Base-by-base conservation (phyloP, 2,329 filamentous ascomycete genomes). In the Talaromyces sp. region DNA sequence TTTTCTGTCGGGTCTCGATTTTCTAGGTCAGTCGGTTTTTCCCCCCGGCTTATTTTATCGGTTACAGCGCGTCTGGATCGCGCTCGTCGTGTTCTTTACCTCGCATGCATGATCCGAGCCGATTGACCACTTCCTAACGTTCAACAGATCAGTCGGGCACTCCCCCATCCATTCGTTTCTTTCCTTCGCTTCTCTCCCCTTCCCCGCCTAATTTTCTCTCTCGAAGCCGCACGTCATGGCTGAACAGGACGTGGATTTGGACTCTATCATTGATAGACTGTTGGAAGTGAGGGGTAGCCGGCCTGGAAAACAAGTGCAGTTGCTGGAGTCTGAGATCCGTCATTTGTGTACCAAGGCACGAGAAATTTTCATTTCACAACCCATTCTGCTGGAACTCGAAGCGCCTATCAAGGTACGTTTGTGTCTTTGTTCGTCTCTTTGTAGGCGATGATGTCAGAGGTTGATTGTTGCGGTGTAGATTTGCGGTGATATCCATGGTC, bases 341-440 rank as follows among this genome's bases (percentile, higher is more conserved):
- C 97, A 89, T 82, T 88, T 99, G 70, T 99, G 95, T 87, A 97
- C 94, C 79, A 98, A 98, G 85, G 93, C 94, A 69, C 90, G 95
- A 71, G 95, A 99, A 85, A 98, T 99, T 75, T 98, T 99, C 85
- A 98, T 99, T 81, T 97, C 93, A 68, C 95, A 99, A 84, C 95
- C 95, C 71, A 98, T 98, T 76, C 85, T 99, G 72, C 88, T 99
- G 71, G 95, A 99, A 84, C 87, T 99, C 60, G 95, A 98, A 82
- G 95, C 95, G 76, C 95, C 95, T 68, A 98, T 99, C 83, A 99
- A 99, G 93, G 94, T 97, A 85, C 74, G 85, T 77, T 33, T 64
- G 35, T 19, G 1, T 31, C 27, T 31, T 31, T 31, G 27, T 31
- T 31, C 27, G 27, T 31, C 27, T 6, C 3, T 9, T 27, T 9